phyloP scores from a whole-genome alignment of 148 eudicot genomes.

The Tetragonia tetragonoides region DNA sequence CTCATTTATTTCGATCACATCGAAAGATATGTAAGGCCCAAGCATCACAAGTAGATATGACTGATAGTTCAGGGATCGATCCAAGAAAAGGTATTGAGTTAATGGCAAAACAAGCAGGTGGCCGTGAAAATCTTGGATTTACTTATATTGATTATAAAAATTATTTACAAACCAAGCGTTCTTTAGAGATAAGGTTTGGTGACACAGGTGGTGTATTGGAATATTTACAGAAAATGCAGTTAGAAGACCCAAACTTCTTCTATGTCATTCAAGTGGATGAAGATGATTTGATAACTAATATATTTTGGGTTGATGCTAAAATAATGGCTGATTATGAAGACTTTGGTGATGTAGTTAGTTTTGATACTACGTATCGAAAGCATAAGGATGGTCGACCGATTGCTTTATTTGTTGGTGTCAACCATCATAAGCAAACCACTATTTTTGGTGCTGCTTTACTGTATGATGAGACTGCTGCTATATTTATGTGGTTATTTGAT shows the following conservation, averaged over 20 bases:
- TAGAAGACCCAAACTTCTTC: conserved; percentile 16
- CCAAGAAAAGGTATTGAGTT: not conserved
- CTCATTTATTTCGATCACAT: too few species aligned
- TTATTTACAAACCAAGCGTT: too few species aligned
- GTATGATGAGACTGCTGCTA: conserved; percentile 16
- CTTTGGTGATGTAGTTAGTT: conserved; percentile 20
- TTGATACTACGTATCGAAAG: conserved; percentile 21
- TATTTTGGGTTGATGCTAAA: too few species aligned
- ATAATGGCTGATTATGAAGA: conserved; percentile 22
- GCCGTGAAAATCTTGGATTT: conserved; percentile 6
- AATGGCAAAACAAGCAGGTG: not conserved
- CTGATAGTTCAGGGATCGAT: too few species aligned
- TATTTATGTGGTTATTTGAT: conserved; percentile 28
- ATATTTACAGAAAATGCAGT: conserved; percentile 14
- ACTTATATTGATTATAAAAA: not conserved
- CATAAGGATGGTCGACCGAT: not conserved
- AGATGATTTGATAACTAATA: too few species aligned
- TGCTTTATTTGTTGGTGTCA: not conserved
- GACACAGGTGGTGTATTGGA: conserved; percentile 15
- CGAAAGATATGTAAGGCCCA: too few species aligned
- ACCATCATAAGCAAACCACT: conserved; percentile 18
- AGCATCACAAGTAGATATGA: too few species aligned
- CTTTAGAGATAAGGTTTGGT: not conserved
- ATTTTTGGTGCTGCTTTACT: conserved; percentile 18
- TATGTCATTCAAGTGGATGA: conserved; percentile 13